Evolutionary conservation across 2,329 filamentous ascomycete species (phyloP).

Genomic region (Hymenotorrendiella dingleyae): DNA sequence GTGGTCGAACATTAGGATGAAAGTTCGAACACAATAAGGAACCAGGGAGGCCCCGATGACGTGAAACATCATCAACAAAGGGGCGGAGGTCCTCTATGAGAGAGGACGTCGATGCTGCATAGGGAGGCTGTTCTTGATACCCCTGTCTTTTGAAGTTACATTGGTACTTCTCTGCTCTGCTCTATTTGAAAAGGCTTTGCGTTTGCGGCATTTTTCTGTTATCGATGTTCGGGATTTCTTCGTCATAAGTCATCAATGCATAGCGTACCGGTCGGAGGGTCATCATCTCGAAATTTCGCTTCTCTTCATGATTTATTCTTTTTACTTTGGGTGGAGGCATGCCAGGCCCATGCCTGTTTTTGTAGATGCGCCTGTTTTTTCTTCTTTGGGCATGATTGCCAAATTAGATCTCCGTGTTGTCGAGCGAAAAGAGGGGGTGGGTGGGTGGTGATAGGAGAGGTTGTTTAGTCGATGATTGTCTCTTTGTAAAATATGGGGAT

Average conservation of each 20-base stretch:
- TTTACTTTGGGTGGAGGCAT: slow-evolving; percentile 3
- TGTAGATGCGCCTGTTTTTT: slow-evolving; percentile 3
- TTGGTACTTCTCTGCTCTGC: slow-evolving; percentile 9
- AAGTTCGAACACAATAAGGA: too few relatives aligned
- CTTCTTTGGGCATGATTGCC: slow-evolving; percentile 5
- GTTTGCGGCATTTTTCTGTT: slow-evolving; percentile 18
- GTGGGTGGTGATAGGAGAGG: background rate
- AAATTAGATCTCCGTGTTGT: background rate
- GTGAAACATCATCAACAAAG: too few relatives aligned
- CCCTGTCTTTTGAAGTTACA: slow-evolving; percentile 18
- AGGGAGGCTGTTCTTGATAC: slow-evolving; percentile 23
- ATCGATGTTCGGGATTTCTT: slow-evolving; percentile 3
- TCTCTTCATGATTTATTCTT: slow-evolving; percentile 3
- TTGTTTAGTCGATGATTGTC: background rate
- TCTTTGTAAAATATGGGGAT: slow-evolving; percentile 13
- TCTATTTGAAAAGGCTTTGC: slow-evolving; percentile 16
- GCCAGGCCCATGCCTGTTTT: slow-evolving; percentile 5
- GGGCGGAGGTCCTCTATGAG: too few relatives aligned
- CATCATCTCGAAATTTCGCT: slow-evolving; percentile 8
- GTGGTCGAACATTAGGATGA: slow-evolving; percentile 30
- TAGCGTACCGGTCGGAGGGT: slow-evolving; percentile 21
- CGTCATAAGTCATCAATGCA: slow-evolving; percentile 16
- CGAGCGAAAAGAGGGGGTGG: background rate
- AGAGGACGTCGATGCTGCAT: slow-evolving; percentile 8
- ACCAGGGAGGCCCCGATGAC: too few relatives aligned